These are phyloP conservation scores for Xylariales sp. DNA, from an alignment of 2,329 filamentous ascomycete species.

Conservation along the genomic window DNA sequence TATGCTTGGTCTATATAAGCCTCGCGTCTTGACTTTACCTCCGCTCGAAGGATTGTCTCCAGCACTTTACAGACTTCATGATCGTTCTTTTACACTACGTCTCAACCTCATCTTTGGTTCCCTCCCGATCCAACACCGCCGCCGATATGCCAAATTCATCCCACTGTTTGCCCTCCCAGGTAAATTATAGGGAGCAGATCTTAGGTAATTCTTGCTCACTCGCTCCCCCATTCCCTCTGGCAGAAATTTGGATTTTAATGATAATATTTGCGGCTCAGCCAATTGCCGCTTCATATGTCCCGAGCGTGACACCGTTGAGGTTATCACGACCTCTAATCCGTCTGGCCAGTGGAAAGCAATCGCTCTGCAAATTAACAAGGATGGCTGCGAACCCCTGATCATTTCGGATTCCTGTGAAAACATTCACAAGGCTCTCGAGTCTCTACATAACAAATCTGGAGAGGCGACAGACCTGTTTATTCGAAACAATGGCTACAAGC, in stretches of 20 bases:
- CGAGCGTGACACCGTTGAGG: constrained; percentile 19
- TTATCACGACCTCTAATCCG: constrained; percentile 18
- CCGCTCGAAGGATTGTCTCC: too few species aligned
- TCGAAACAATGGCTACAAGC: constrained; percentile 19
- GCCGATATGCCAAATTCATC: background rate
- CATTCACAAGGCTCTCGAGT: constrained; percentile 16
- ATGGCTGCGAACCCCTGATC: constrained; percentile 17
- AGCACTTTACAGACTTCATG: too few species aligned
- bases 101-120: too few species aligned
- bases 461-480: constrained; percentile 22
- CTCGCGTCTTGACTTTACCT: too few species aligned
- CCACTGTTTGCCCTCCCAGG: constrained; percentile 5
- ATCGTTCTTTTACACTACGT: too few species aligned
- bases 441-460: constrained; percentile 22
- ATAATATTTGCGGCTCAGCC: constrained; percentile 9
- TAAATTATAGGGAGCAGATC: constrained; percentile 20
- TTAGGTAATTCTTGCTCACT: constrained; percentile 19
- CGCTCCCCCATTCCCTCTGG: too few species aligned
- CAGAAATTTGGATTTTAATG: too few species aligned
- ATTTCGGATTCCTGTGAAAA: constrained; percentile 15
- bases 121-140: too few species aligned
- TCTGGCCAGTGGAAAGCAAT: constrained; percentile 17
- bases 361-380: constrained; percentile 17
- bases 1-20: too few species aligned
- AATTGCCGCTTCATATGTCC: constrained; percentile 24